Conservation (phyloP, 169 alveolate species). For the Cryptosporidium bovis region DNA sequence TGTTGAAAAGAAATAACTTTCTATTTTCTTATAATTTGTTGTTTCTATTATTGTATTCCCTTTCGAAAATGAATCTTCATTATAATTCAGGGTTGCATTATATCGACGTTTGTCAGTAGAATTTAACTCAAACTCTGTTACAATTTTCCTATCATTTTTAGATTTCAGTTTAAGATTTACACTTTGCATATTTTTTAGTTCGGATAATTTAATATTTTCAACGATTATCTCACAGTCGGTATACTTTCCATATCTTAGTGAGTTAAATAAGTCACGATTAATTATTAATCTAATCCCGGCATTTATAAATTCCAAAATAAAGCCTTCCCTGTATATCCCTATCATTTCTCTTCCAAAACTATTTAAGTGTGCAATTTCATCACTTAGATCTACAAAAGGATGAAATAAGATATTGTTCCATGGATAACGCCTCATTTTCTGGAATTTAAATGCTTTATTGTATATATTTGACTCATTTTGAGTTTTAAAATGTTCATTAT, state of each 20-base stretch:
- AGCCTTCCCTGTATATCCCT: not conserved
- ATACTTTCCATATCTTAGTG: conserved; percentile 40
- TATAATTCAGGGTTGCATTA: not conserved
- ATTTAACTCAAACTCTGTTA: not conserved
- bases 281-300: conserved; percentile 39
- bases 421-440: conserved; percentile 42
- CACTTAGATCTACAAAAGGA: conserved; percentile 20
- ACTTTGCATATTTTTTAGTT: not conserved
- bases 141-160: not conserved
- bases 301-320: conserved; percentile 24
- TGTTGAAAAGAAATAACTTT: not conserved
- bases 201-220: not conserved
- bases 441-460: conserved; percentile 12
- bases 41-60: not conserved
- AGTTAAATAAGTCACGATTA: conserved; percentile 18
- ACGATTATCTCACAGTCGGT: conserved; percentile 6
- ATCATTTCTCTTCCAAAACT: not conserved
- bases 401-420: conserved; percentile 19
- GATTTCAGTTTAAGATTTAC: not conserved
- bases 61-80: not conserved
- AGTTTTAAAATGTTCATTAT: not conserved
- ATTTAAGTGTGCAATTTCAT: not conserved
- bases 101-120: not conserved
- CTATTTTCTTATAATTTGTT: not conserved
- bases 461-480: not conserved